Evolutionary conservation across 2,329 filamentous ascomycete species (phyloP).

Genomic region (Parastagonospora nodorum): DNA sequence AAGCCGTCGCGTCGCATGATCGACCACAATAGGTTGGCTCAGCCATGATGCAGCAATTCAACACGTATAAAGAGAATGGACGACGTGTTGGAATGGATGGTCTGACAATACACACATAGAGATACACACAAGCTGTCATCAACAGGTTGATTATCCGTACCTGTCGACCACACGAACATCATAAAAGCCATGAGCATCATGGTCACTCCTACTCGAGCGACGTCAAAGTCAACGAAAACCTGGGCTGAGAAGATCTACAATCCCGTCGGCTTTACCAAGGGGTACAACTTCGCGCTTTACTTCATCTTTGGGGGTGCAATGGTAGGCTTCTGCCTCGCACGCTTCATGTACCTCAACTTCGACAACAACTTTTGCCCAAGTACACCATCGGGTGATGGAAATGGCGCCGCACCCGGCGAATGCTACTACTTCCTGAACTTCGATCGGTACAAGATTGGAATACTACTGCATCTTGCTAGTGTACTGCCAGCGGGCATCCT

Average conservation of each 20-base stretch:
- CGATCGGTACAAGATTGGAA: conserved; percentile 43
- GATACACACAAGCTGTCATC: too few species aligned
- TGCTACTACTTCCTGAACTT: conserved; percentile 50
- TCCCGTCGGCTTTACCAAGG: conserved; percentile 60
- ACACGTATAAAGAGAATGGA: too few species aligned
- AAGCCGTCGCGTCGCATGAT: not conserved
- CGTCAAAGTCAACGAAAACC: conserved; percentile 13
- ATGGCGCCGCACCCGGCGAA: conserved; percentile 48
- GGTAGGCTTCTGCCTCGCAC: conserved; percentile 51
- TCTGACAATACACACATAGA: too few species aligned
- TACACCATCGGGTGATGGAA: conserved; percentile 9
- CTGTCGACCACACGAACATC: too few species aligned
- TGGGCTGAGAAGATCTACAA: conserved; percentile 29
- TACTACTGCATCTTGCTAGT: conserved; percentile 50
- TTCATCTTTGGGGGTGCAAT: conserved; percentile 25
- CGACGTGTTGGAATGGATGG: too few species aligned
- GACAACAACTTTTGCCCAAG: conserved; percentile 32
- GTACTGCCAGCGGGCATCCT: conserved; percentile 50
- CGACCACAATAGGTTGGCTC: not conserved
- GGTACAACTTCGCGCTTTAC: conserved; percentile 63
- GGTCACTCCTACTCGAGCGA: conserved; percentile 11
- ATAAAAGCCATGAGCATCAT: conserved; percentile 9
- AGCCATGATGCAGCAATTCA: too few species aligned
- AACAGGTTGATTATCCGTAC: too few species aligned
- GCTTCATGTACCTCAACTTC: conserved; percentile 57